Evolutionary conservation across 1,284 basidiomycete species (phyloP).

Genomic region (Trichosporon asahii): DNA sequence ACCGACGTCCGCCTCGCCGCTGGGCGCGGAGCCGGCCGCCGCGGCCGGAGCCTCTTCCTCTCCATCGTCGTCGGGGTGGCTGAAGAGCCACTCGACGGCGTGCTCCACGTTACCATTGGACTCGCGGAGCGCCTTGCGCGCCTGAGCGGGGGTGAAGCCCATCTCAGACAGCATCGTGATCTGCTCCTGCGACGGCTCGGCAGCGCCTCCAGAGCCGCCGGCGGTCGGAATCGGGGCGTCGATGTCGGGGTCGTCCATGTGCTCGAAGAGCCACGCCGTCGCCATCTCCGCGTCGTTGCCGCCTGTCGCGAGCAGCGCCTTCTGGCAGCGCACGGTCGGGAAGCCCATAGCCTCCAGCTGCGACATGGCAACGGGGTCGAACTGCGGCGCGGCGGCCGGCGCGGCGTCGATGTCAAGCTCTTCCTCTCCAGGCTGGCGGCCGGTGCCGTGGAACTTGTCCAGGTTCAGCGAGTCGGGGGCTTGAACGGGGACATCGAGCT

Average conservation of each 20-base stretch:
- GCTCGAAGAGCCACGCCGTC: constrained; percentile 92
- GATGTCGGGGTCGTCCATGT: constrained; percentile 94
- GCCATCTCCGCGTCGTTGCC: constrained; percentile 74
- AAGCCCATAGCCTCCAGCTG: constrained; percentile 86
- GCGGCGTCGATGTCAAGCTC: constrained; percentile 63
- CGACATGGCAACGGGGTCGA: constrained; percentile 68
- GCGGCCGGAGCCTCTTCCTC: constrained; percentile 52
- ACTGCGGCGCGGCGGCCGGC: constrained; percentile 52
- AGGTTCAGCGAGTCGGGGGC: constrained; percentile 65
- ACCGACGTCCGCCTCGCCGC: constrained; percentile 40
- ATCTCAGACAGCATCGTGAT: constrained; percentile 77
- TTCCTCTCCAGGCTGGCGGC: constrained; percentile 69
- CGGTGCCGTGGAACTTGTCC: constrained; percentile 67
- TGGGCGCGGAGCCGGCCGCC: constrained; percentile 19
- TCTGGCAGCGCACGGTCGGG: constrained; percentile 73
- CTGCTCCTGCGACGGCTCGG: constrained; percentile 65
- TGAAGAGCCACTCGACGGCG: constrained; percentile 97
- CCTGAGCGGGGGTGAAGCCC: constrained; percentile 85
- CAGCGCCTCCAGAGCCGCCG: constrained; percentile 36
- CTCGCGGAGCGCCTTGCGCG: constrained; percentile 79
- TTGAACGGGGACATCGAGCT: constrained; percentile 85
- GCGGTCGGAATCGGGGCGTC: constrained; percentile 67
- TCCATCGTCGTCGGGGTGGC: constrained; percentile 81
- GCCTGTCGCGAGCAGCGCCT: constrained; percentile 84
- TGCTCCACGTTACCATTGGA: constrained; percentile 76